A percentile compares a stretch with the other conserved stretches of the same genome.
These are phyloP conservation scores for Corylus heterophylla DNA, from an alignment of 306 rosid species.

Conservation along the genomic window DNA sequence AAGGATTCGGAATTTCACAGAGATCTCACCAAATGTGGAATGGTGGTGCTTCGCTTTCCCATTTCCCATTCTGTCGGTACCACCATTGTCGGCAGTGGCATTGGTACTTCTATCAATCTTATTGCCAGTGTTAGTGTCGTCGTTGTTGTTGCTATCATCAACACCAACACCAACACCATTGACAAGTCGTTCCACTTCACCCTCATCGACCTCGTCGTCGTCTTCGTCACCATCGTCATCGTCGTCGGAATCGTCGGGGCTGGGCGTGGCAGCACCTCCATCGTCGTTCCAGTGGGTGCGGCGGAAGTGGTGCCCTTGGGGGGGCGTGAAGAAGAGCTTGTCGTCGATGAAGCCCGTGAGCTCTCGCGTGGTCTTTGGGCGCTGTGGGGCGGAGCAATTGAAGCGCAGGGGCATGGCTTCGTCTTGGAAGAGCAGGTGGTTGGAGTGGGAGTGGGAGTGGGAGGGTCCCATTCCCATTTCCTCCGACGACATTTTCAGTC, in stretches of 20 bases:
- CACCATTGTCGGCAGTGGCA: conserved; percentile 10
- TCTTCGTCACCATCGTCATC: conserved; percentile 61
- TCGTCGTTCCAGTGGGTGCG: conserved; percentile 62
- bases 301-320: conserved; percentile 58
- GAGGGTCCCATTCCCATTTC: conserved; percentile 40
- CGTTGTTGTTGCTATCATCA: conserved; percentile 41
- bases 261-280: conserved; percentile 48
- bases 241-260: conserved; percentile 67
- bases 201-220: conserved; percentile 53
- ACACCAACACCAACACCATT: conserved; percentile 30
- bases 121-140: conserved; percentile 24
- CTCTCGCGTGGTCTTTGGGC: conserved; percentile 66
- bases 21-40: conserved; percentile 63
- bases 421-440: conserved; percentile 62
- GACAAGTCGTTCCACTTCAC: conserved; percentile 52
- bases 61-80: conserved; percentile 51
- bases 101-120: background rate
- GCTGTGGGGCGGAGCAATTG: conserved; percentile 53
- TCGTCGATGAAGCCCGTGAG: conserved; percentile 70
- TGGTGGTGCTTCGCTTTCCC: conserved; percentile 67
- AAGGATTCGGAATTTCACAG: conserved; percentile 12
- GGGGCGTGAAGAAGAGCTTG: conserved; percentile 57
- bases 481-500: conserved; percentile 64
- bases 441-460: conserved; percentile 5
- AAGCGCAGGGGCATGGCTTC: conserved; percentile 64